A percentile compares a stretch with the other conserved stretches of the same genome.
phyloP scores from a whole-genome alignment of 2,329 filamentous ascomycete genomes.

The Onygenales sp. region DNA sequence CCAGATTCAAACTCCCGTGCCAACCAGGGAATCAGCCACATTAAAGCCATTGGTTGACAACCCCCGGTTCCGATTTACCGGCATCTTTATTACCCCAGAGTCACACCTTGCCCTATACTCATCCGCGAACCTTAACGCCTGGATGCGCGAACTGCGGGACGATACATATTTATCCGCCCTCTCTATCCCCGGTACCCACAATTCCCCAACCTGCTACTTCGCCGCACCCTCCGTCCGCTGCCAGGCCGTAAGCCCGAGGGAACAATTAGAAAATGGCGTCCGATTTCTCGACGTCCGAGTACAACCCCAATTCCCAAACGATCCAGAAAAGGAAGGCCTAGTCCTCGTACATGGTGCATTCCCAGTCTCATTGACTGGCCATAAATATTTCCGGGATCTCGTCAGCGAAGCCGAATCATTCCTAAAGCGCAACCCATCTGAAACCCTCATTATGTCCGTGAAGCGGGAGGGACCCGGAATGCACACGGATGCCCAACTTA shows the following conservation, averaged over 20 bases:
- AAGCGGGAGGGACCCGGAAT: conserved; percentile 85
- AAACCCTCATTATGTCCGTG: conserved; percentile 75
- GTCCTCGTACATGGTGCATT: conserved; percentile 84
- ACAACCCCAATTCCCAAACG: conserved; percentile 50
- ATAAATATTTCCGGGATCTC: conserved; percentile 67
- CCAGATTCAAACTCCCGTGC: conserved; percentile 61
- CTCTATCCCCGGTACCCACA: conserved; percentile 92
- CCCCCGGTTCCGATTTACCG: conserved; percentile 51
- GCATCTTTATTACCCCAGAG: conserved; percentile 51
- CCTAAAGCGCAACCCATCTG: conserved; percentile 65
- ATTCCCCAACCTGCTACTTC: conserved; percentile 74
- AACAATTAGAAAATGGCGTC: conserved; percentile 81
- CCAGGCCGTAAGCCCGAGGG: conserved; percentile 66
- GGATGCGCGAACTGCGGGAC: conserved; percentile 73
- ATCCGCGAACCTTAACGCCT: conserved; percentile 57
- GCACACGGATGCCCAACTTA: conserved; percentile 69
- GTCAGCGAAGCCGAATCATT: conserved; percentile 64
- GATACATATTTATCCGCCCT: conserved; percentile 66
- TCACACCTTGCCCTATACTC: conserved; percentile 56
- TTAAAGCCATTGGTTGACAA: conserved; percentile 48
- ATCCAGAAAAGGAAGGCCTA: conserved; percentile 55
- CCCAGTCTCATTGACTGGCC: conserved; percentile 73
- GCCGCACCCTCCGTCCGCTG: conserved; percentile 90
- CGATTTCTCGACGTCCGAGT: conserved; percentile 92
- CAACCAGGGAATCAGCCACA: conserved; percentile 48